Evolutionary conservation across 2,329 filamentous ascomycete genomes (phyloP).

Genomic region (Fusarium solani-melongenae): DNA sequence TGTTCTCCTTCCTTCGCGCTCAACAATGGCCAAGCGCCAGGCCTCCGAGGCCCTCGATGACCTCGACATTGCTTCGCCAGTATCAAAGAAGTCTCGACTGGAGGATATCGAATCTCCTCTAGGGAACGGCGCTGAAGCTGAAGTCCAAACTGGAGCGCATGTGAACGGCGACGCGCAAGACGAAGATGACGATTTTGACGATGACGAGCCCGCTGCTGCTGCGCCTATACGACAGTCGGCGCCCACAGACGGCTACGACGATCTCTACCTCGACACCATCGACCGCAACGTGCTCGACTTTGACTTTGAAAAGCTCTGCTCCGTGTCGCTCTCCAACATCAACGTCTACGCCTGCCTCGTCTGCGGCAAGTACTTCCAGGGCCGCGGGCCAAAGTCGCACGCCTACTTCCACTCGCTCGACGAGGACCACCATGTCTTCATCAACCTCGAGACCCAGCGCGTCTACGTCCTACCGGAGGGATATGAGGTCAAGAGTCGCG

Average conservation of each 20-base stretch:
- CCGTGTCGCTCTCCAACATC: slow-evolving; percentile 94
- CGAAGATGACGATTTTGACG: slow-evolving; percentile 54
- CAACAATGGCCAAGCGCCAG: slow-evolving; percentile 64
- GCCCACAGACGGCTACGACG: slow-evolving; percentile 88
- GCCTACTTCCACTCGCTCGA: slow-evolving; percentile 98
- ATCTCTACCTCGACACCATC: slow-evolving; percentile 98
- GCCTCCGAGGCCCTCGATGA: slow-evolving; percentile 71
- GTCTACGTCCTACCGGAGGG: slow-evolving; percentile 95
- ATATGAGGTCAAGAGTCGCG: slow-evolving; percentile 95
- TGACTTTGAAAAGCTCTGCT: slow-evolving; percentile 99
- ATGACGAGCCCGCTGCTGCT: slow-evolving; percentile 53
- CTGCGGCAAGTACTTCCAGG: slow-evolving; percentile 98
- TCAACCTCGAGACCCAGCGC: slow-evolving; percentile 94
- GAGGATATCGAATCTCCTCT: slow-evolving; percentile 58
- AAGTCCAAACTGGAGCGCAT: slow-evolving; percentile 43
- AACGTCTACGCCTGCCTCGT: slow-evolving; percentile 98
- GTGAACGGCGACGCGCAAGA: slow-evolving; percentile 43
- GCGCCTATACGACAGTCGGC: slow-evolving; percentile 68
- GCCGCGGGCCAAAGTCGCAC: slow-evolving; percentile 91
- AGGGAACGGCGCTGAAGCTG: slow-evolving; percentile 47
- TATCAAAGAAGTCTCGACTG: slow-evolving; percentile 67
- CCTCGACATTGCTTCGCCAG: slow-evolving; percentile 66
- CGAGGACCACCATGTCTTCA: slow-evolving; percentile 95
- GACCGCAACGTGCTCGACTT: slow-evolving; percentile 94
- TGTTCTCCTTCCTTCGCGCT: not conserved